Conservation (phyloP, 2,329 filamentous ascomycete species). For the Alternaria infectoria region DNA sequence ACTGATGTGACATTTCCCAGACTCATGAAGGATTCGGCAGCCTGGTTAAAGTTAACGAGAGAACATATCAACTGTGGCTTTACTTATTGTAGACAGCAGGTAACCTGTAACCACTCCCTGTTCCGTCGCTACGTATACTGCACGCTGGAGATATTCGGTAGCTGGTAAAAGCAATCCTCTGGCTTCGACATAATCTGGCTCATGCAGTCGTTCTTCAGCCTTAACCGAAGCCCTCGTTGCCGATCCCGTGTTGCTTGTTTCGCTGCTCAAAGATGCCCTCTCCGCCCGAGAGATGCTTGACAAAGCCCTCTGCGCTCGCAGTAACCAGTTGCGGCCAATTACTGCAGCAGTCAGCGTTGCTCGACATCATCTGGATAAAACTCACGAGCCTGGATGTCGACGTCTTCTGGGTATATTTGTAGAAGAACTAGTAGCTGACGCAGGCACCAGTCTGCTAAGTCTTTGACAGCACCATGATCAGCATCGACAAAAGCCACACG, state of each 20-base stretch:
- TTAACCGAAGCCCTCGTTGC: slow-evolving; percentile 9
- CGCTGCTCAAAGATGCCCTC: slow-evolving; percentile 46
- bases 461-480: slow-evolving; percentile 54
- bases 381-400: slow-evolving; percentile 53
- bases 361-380: not conserved
- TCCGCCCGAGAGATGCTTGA: slow-evolving; percentile 57
- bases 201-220: slow-evolving; percentile 33
- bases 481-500: slow-evolving; percentile 58
- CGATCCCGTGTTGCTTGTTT: slow-evolving; percentile 38
- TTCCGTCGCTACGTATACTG: slow-evolving; percentile 52
- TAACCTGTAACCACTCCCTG: slow-evolving; percentile 50
- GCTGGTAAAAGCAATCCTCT: slow-evolving; percentile 59
- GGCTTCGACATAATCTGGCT: slow-evolving; percentile 59
- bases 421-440: slow-evolving; percentile 55
- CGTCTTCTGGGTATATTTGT: slow-evolving; percentile 53
- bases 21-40: slow-evolving; percentile 61
- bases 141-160: slow-evolving; percentile 58
- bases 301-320: slow-evolving; percentile 58
- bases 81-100: slow-evolving; percentile 52
- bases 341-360: slow-evolving; percentile 42
- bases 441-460: slow-evolving; percentile 59
- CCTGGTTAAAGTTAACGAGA: slow-evolving; percentile 24
- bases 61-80: not conserved
- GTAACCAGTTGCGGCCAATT: slow-evolving; percentile 59
- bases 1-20: slow-evolving; percentile 58